Base-by-base conservation (phyloP, 176 grass and related monocot species). In the Carex littledalei region DNA sequence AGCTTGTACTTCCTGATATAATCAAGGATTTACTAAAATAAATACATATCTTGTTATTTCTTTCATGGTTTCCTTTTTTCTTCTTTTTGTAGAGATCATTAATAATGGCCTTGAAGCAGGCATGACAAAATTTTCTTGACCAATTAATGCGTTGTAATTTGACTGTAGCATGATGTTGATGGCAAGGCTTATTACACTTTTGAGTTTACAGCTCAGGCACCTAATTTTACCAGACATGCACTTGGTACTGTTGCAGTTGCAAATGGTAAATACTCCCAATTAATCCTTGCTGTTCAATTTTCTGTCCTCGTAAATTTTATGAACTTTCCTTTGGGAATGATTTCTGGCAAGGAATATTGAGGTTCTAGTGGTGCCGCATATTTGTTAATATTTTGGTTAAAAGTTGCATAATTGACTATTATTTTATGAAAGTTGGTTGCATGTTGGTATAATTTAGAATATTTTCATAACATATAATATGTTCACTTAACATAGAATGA, bases 161-260 rank as follows among this genome's bases (percentile, higher is more conserved):
- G 37, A 91, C 69, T 5, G 1, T 67, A 95, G 90, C 89, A 89
- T 84, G 91, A 95, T 64, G 84, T 92, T 70, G 93, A 95, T 10
- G 93, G 96, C 53, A 99, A 91, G 81, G 85, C 84, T 88, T 99
- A 99, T 88, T 99, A 94, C 87, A 99, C 87, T 50, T 99, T 99
- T 16, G 93, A 95, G 88, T 99, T 99, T 76, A 94, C 86, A 3
- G 93, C 91, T 56, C 87, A 95, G 68, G 96, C 96, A 84, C 90
- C 96, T 63, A 95, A 99, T 79, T 99, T 84, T 78, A 94, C 89
- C 15, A 95, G 93, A 59, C 93, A 99, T 79, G 96, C 81, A 66
- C 93, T 99, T 85, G 96, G 96, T 58, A 79, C 93, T 57, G 90
- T 99, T 84, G 78, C 86, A 53, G 89, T 99, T 87, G 96, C 73